These are phyloP conservation scores for Limnomonas spitsbergensis DNA, from an alignment of 139 green algal genomes.

Conservation along the genomic window DNA sequence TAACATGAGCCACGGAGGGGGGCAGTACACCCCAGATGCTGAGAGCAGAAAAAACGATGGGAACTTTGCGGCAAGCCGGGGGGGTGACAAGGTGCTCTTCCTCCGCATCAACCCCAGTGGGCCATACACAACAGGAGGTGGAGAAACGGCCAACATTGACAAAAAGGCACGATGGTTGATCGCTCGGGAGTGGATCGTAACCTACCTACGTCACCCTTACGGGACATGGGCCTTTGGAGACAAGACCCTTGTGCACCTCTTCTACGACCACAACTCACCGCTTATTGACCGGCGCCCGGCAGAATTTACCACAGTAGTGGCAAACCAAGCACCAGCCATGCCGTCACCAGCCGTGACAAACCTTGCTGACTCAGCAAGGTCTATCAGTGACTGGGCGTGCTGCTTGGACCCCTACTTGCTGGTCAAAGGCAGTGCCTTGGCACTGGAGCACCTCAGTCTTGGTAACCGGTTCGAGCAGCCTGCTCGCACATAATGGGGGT, in stretches of 20 bases:
- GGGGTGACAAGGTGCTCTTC: too few relatives aligned
- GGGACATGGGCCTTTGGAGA: background rate
- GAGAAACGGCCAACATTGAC: too few relatives aligned
- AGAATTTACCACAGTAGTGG: too few relatives aligned
- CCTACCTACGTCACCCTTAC: background rate
- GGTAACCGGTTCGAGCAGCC: background rate
- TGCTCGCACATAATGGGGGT: background rate
- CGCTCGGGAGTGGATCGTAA: constrained; percentile 2
- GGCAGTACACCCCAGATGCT: constrained; percentile 2
- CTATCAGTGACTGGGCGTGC: too few relatives aligned
- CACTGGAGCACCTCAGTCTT: background rate
- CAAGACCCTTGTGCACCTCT: constrained; percentile 5
- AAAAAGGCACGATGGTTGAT: too few relatives aligned
- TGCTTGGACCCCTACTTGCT: constrained; percentile 3
- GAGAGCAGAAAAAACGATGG: background rate
- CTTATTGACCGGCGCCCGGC: too few relatives aligned
- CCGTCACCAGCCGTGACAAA: background rate
- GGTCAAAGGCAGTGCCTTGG: constrained; percentile 4
- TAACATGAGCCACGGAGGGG: background rate
- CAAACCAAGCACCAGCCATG: background rate
- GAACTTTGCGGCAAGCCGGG: background rate
- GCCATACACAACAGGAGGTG: too few relatives aligned
- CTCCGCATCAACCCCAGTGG: too few relatives aligned
- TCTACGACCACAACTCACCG: too few relatives aligned
- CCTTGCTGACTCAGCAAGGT: background rate